Percentiles rank a stretch among this genome's conserved stretches.
Evolutionary conservation across 495 filamentous ascomycete genomes (phyloP).

Genomic region (Letharia lupina): DNA sequence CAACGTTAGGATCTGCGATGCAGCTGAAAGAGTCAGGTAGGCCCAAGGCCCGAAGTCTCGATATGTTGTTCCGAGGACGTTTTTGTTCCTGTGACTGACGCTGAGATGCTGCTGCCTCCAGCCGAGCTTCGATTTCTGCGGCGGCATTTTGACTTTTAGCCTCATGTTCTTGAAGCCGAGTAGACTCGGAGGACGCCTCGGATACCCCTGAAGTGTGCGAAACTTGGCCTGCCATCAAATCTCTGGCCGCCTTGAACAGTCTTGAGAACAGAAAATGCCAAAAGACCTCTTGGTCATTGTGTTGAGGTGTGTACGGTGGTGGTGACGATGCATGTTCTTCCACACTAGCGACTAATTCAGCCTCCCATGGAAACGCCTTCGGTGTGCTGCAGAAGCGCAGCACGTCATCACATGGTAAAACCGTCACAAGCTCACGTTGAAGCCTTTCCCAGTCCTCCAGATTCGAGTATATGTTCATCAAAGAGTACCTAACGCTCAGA

Average conservation of each 20-base stretch:
- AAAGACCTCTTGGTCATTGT: background rate
- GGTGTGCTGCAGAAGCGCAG: background rate
- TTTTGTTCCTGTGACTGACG: too few species aligned
- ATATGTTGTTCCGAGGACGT: too few species aligned
- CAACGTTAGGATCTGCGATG: background rate
- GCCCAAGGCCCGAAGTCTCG: background rate
- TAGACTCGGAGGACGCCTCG: background rate
- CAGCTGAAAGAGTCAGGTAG: slow-evolving; percentile 2
- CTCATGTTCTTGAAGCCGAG: too few species aligned
- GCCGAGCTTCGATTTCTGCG: background rate
- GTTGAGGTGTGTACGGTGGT: background rate
- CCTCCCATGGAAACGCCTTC: background rate
- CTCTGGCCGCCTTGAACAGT: background rate
- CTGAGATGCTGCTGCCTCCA: slow-evolving; percentile 1
- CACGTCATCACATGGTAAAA: background rate
- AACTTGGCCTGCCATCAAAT: background rate
- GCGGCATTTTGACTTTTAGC: background rate
- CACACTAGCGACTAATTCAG: background rate
- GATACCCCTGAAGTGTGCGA: background rate
- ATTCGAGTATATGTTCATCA: background rate
- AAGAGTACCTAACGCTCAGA: background rate
- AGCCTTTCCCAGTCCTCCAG: slow-evolving; percentile 3
- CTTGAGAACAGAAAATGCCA: background rate
- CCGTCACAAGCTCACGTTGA: background rate
- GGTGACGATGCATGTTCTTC: background rate